Evolutionary conservation across 371 early-diverging fungal species (phyloP), one percentile per base, ranked within the genome.

Genomic region (Chytridium lagenaria): DNA sequence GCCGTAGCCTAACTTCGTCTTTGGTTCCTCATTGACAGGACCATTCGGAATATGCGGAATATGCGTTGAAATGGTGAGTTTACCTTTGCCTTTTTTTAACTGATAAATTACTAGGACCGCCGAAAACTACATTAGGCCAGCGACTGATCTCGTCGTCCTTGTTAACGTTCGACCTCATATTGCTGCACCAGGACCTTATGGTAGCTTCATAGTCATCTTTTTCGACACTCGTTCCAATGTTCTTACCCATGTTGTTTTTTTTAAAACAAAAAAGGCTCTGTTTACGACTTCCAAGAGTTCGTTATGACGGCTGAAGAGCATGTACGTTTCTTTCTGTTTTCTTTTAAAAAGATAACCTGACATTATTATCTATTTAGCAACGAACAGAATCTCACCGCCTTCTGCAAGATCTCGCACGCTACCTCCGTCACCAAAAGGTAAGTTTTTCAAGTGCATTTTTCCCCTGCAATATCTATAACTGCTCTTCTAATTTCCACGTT

Each of bases 381-480:
- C 39, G 70, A 34, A 28, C 39, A 34, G 59, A 72, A 0, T 64
- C 70, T 39, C 75, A 75, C 36, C 59, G 52, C 7, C 52, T 75
- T 26, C 67, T 75, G 36, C 65, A 70, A 23, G 59, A 23, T 23
- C 33, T 31, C 26, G 70, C 59, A 30, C 34, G 59, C 28, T 12
- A n/a, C 23, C 37, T 67, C 88, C 16, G 85, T 88, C 49, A 86
- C 87, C 0, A 86, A 87, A 84, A 80, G 19, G 28, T 40, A 66
- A 63, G 63, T 26, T 63, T 37, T 31, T 15, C 74, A n/a, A n/a
- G 37, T 83, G 84, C 23, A 37, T 40, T 12, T 49, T 19, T 67
- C 10, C 12, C 39, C 38, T 16, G 2, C 22, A 2, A 3, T 22
- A 10, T 28, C 16, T 67, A n/a, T 37, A 5, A 37, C n/a, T n/a